Evolutionary conservation across 805 yeast species (phyloP), one percentile per base, ranked within the genome.

Genomic region (Yarrowia bubula): DNA sequence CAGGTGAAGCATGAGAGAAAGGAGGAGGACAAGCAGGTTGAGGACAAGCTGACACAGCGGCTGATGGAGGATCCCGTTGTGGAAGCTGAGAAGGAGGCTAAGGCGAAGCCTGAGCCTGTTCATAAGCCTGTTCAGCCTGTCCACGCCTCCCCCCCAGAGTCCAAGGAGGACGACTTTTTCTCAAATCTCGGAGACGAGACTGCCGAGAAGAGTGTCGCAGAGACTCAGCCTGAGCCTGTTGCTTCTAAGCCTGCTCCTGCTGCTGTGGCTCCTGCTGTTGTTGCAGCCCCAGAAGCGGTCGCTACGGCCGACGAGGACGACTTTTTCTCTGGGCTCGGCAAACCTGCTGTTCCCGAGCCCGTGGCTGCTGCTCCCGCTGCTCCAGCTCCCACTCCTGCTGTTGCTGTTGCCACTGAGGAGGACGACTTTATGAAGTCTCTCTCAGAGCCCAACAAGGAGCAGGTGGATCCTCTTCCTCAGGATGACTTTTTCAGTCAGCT

Each of bases 131-230:
- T 9, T 17, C 8, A 58, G 58, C 41, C 60, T 10, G 33, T 9
- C 13, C 8, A 10, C 7, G 8, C 47, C 17, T 10, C 28, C 2
- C 31, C 31, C 8, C 13, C 31, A 9, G 22, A n/a, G 22, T 6
- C 41, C 13, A 60, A 47, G 13, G 68, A 35, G 31, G 65, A 67
- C 8, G 67, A 65, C 51, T 65, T 65, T 39, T 65, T 65, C 37
- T 46, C 66, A 1, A 18, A 17, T 13, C 51, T 65, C 31, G 62
- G 53, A 15, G 61, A 55, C 10, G 47, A 39, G 33, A 41, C 47
- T 11, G 35, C 42, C 3, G 65, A 39, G 31, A 32, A 41, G 47
- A 41, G 39, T 8, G 35, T 31, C 8, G 47, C 38, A 2, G 61
- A 39, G 38, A 55, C 61, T 4, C 38, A 38, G 15, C 22, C 58